phyloP scores from a whole-genome alignment of 1,139 yeast genomes.

The Suhomyces kunorum region DNA sequence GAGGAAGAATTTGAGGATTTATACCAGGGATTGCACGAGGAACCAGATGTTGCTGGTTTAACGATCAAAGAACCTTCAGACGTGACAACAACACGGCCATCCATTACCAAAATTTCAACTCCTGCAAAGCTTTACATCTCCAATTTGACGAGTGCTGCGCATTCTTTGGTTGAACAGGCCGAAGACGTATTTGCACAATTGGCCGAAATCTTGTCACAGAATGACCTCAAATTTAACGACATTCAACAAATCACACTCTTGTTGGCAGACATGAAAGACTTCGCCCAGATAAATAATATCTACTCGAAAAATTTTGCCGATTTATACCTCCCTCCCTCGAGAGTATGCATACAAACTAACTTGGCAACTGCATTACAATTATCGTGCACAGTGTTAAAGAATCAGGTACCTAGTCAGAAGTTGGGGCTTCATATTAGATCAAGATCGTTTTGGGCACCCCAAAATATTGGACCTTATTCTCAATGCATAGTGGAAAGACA shows the following conservation, averaged over 20 bases:
- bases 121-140: conserved; percentile 46
- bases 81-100: neutral
- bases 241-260: conserved; percentile 62
- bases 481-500: conserved; percentile 61
- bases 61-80: too few relatives aligned
- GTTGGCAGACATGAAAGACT: conserved; percentile 63
- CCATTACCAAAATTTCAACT: conserved; percentile 6
- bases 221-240: conserved; percentile 36
- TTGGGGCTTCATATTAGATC: conserved; percentile 86
- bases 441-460: conserved; percentile 96
- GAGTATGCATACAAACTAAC: conserved; percentile 74
- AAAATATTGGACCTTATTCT: conserved; percentile 96
- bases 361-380: conserved; percentile 53
- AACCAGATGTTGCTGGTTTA: too few relatives aligned
- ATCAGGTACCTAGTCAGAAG: conserved; percentile 34
- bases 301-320: conserved; percentile 57
- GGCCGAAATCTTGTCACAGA: conserved; percentile 26
- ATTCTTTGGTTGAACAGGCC: conserved; percentile 45
- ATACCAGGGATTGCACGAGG: conserved; percentile 15
- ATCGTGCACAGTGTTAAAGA: conserved; percentile 53
- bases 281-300: conserved; percentile 57
- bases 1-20: conserved; percentile 49
- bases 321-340: conserved; percentile 76
- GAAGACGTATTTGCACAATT: conserved; percentile 49
- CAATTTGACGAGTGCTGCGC: conserved; percentile 42